Evolutionary conservation across 2,329 filamentous ascomycete genomes (phyloP).

Genomic region (Canariomyces notabilis): DNA sequence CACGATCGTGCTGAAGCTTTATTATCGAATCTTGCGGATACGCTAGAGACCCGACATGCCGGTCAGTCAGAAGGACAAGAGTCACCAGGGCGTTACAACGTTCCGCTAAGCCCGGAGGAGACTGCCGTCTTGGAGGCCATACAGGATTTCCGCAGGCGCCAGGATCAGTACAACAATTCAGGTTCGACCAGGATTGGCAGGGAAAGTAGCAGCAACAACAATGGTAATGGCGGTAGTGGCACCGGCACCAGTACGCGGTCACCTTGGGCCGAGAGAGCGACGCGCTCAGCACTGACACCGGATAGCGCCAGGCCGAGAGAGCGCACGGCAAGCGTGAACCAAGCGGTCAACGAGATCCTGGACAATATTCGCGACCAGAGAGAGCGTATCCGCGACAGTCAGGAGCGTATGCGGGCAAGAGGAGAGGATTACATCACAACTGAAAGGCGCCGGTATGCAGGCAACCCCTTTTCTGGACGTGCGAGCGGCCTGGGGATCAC

Average conservation of each 20-base stretch:
- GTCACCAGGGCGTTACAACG: conserved; percentile 41
- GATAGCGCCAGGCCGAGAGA: conserved; percentile 30
- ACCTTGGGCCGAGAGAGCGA: conserved; percentile 17
- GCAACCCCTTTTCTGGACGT: conserved; percentile 14
- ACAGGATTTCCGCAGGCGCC: conserved; percentile 47
- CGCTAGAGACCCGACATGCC: conserved; percentile 27
- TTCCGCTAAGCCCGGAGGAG: conserved; percentile 50
- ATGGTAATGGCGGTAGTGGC: conserved; percentile 6
- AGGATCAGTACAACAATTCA: conserved; percentile 33
- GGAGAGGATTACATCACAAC: conserved; percentile 19
- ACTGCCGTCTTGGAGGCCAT: conserved; percentile 53
- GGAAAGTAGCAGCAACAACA: conserved; percentile 27
- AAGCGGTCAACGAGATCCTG: conserved; percentile 30
- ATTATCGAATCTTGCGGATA: conserved; percentile 23
- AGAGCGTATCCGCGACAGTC: conserved; percentile 32
- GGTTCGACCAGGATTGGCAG: neutral
- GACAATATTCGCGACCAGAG: conserved; percentile 34
- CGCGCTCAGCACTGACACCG: conserved; percentile 20
- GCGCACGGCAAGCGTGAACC: conserved; percentile 34
- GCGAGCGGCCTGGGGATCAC: conserved; percentile 4
- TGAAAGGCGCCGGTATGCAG: conserved; percentile 22
- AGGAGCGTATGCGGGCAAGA: conserved; percentile 26
- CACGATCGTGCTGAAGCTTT: conserved; percentile 14
- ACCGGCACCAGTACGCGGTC: conserved; percentile 3
- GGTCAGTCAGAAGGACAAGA: conserved; percentile 31